Evolutionary conservation across 2,329 filamentous ascomycete species (phyloP).

Genomic region (Talaromyces verruculosus): DNA sequence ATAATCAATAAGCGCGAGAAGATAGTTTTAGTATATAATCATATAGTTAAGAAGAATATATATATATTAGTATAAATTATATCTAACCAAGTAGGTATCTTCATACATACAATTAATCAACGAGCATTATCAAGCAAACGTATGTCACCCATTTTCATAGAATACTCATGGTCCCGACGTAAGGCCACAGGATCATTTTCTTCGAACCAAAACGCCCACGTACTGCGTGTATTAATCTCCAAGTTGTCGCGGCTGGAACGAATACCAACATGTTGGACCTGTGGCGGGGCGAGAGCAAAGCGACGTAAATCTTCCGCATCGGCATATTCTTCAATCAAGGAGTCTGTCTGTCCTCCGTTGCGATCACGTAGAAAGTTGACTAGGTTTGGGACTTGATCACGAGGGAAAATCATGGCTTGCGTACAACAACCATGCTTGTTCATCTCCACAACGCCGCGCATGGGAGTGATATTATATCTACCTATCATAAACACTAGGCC

Average conservation of each 20-base stretch:
- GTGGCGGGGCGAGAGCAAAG: conserved; percentile 26
- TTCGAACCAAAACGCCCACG: conserved; percentile 33
- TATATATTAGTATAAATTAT: too few species aligned
- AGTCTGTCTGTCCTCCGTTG: conserved; percentile 29
- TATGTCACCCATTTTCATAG: conserved; percentile 13
- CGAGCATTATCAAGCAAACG: background rate
- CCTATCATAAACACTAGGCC: conserved; percentile 30
- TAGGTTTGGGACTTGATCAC: conserved; percentile 24
- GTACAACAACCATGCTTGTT: conserved; percentile 35
- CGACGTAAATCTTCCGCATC: conserved; percentile 18
- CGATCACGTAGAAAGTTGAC: conserved; percentile 23
- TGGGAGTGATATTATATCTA: conserved; percentile 28
- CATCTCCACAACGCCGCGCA: conserved; percentile 29
- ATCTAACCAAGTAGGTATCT: too few species aligned
- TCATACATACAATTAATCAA: background rate
- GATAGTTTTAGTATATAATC: too few species aligned
- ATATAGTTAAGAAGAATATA: too few species aligned
- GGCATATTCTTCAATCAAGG: conserved; percentile 31
- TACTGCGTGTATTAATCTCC: conserved; percentile 31
- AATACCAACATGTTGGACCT: conserved; percentile 33
- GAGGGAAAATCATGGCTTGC: conserved; percentile 36
- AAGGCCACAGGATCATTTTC: conserved; percentile 26
- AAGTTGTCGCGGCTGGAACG: conserved; percentile 29
- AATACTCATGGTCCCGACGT: conserved; percentile 25
- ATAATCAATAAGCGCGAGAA: too few species aligned